Conservation (phyloP, 805 yeast genomes). For the Starmerella sp. region DNA sequence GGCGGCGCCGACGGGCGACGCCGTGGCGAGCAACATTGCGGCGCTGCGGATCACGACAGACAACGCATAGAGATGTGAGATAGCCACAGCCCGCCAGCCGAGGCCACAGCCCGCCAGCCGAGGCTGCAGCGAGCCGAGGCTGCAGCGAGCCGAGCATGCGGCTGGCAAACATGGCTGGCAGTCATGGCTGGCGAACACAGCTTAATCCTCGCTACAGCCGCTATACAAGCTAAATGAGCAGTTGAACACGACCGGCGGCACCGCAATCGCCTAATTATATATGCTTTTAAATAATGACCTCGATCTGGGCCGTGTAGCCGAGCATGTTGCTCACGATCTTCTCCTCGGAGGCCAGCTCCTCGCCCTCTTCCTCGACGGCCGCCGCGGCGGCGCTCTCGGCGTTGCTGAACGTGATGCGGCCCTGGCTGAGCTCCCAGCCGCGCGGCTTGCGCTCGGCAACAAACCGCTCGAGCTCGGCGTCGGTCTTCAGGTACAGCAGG, state of each 20-base stretch:
- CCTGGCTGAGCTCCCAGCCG: slow-evolving; percentile 50
- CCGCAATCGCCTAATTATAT: too few relatives aligned
- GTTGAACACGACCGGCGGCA: too few relatives aligned
- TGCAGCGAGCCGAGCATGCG: too few relatives aligned
- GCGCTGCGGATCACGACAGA: background rate
- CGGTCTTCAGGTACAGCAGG: slow-evolving; percentile 56
- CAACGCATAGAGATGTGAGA: background rate
- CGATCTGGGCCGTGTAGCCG: slow-evolving; percentile 80
- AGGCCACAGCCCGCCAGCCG: too few relatives aligned
- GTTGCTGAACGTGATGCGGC: slow-evolving; percentile 36
- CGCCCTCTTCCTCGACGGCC: slow-evolving; percentile 28
- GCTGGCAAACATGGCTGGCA: too few relatives aligned
- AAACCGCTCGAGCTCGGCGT: slow-evolving; percentile 43
- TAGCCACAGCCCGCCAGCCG: too few relatives aligned
- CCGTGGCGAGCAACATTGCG: slow-evolving; percentile 4
- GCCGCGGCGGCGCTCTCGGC: slow-evolving; percentile 42
- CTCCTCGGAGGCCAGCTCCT: slow-evolving; percentile 33
- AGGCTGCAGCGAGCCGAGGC: too few relatives aligned
- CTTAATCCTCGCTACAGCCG: too few relatives aligned
- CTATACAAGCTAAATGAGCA: too few relatives aligned
- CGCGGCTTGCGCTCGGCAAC: slow-evolving; percentile 36
- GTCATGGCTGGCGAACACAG: too few relatives aligned
- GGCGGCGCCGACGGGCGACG: background rate
- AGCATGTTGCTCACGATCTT: slow-evolving; percentile 59
- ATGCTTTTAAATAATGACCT: slow-evolving; percentile 58